Evolutionary conservation across 2,329 filamentous ascomycete species (phyloP), one percentile per base, ranked within the genome.

Genomic region (Whalleya microplaca): DNA sequence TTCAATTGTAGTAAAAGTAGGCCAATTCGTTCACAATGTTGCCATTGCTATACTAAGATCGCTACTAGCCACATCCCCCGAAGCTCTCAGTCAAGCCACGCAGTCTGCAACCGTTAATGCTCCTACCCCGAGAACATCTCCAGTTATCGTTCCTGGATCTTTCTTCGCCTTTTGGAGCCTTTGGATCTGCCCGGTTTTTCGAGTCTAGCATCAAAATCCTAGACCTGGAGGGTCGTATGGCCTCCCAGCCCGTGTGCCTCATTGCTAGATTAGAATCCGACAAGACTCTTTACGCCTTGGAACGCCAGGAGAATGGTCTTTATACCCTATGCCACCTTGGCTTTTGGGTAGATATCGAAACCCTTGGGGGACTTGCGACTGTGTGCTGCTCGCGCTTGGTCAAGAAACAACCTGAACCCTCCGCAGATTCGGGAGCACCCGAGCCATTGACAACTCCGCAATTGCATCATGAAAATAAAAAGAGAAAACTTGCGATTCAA

Each of bases 251-350:
- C 14, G 81, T 80, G 55, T 75, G 90, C 16, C 78, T 91, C 9
- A 76, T 91, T 56, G 86, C 85, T 23, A 78, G 84, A 55, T 78
- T 83, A 44, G 83, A 88, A 43, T 75, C 79, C 21, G 80, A 78
- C 58, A 76, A 78, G 53, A 77, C 76, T 37, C 61, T 84, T 0
- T 89, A 85, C 68, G 87, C 81, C 12, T 74, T 91, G n/a, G 90
- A 93, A 74, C 80, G 84, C 21, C 84, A 90, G 37, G 76, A 79
- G 16, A 72, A 75, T 45, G 81, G 81, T 0, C 76, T 88, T 2
- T 93, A 90, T 69, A 83, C 84, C 10, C 70, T 91, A 21, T 92
- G 87, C 71, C 86, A 83, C 65, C 75, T 95, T 43, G 87, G 84
- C 1, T 72, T 76, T 19, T 91, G 88, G 87, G 79, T 90, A 20